phyloP scores from a whole-genome alignment of 495 filamentous ascomycete genomes.

The Lentithecium fluviatile region DNA sequence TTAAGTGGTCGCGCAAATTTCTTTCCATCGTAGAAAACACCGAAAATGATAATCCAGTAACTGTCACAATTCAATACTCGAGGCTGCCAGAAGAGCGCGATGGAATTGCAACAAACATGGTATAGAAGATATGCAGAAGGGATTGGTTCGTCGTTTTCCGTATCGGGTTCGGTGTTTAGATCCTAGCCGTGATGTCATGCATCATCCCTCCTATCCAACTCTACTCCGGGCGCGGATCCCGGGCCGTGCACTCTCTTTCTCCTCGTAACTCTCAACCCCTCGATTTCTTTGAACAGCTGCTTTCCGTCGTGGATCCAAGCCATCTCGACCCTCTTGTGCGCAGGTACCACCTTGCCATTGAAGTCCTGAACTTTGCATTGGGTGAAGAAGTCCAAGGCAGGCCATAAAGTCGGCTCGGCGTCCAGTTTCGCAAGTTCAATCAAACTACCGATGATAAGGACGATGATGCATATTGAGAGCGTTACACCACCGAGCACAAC shows the following conservation, averaged over 20 bases:
- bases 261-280: constrained; percentile 24
- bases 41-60: too few species aligned
- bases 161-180: too few species aligned
- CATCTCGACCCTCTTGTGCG: constrained; percentile 18
- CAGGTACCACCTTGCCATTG: constrained; percentile 10
- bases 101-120: not conserved
- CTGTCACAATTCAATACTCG: too few species aligned
- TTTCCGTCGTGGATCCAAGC: constrained; percentile 20
- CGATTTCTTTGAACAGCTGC: constrained; percentile 22
- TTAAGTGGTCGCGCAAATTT: too few species aligned
- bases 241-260: constrained; percentile 20
- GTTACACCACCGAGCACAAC: constrained; percentile 12
- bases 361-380: constrained; percentile 24
- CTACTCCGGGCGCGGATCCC: not conserved
- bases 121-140: too few species aligned
- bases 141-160: too few species aligned
- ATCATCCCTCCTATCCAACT: not conserved
- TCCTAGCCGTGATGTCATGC: not conserved
- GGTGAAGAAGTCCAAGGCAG: constrained; percentile 23
- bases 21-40: too few species aligned
- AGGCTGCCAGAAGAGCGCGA: too few species aligned
- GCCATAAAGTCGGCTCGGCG: constrained; percentile 27
- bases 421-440: constrained; percentile 18
- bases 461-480: constrained; percentile 13
- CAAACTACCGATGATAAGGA: constrained; percentile 11